These are phyloP conservation scores for Fusarium marasasianum DNA, from an alignment of 2,329 filamentous ascomycete genomes.

Conservation along the genomic window DNA sequence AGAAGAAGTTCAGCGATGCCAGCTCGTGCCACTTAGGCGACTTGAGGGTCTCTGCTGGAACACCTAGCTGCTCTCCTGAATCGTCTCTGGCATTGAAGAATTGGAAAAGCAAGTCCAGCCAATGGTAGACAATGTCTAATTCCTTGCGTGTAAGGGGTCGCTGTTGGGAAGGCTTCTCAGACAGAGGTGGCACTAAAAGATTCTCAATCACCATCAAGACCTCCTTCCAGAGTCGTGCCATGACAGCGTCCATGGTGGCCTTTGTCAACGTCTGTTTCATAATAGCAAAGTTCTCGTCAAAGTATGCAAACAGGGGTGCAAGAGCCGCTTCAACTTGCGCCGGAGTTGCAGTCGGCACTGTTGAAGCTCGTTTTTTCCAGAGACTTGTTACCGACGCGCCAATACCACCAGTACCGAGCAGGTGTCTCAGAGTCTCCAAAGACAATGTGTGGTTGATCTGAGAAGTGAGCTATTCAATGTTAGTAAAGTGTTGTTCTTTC, in stretches of 20 bases:
- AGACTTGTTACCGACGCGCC: slow-evolving; percentile 77
- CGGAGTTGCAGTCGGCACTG: slow-evolving; percentile 68
- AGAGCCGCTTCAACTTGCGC: slow-evolving; percentile 83
- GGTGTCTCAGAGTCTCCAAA: slow-evolving; percentile 76
- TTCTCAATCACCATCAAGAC: slow-evolving; percentile 91
- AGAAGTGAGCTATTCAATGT: slow-evolving; percentile 74
- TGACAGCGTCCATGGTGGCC: slow-evolving; percentile 97
- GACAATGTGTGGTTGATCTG: slow-evolving; percentile 94
- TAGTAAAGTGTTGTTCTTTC: slow-evolving; percentile 8
- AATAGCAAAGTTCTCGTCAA: slow-evolving; percentile 98
- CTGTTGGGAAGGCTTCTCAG: slow-evolving; percentile 91
- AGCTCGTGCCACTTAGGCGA: slow-evolving; percentile 99
- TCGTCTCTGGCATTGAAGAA: slow-evolving; percentile 97
- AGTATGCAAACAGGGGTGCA: slow-evolving; percentile 88
- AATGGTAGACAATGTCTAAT: slow-evolving; percentile 93
- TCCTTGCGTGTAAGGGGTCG: slow-evolving; percentile 86
- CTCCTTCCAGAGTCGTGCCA: slow-evolving; percentile 98
- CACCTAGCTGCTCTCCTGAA: slow-evolving; percentile 81
- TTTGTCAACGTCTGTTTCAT: slow-evolving; percentile 97
- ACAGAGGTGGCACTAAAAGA: slow-evolving; percentile 90
- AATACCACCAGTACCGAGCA: slow-evolving; percentile 76
- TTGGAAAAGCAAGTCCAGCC: slow-evolving; percentile 87
- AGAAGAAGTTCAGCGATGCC: slow-evolving; percentile 97
- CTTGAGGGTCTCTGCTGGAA: slow-evolving; percentile 90
- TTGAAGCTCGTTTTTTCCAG: slow-evolving; percentile 69